Evolutionary conservation across 2,329 filamentous ascomycete species (phyloP).

Genomic region (Penicillium aurantiogriseum): DNA sequence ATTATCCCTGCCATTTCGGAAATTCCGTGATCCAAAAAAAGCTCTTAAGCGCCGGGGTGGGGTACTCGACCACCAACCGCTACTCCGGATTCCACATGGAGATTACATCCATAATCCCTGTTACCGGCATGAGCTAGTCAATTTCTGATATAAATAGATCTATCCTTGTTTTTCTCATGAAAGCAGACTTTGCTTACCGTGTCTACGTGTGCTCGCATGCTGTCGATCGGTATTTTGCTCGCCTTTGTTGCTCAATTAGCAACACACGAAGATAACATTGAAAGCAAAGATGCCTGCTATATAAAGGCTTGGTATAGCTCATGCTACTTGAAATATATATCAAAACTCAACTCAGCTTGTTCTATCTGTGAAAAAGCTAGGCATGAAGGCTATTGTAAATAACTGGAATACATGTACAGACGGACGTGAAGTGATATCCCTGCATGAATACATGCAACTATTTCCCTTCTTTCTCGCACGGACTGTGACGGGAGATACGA

Average conservation of each 20-base stretch:
- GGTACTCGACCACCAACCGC: not conserved
- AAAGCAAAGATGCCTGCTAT: too few species aligned
- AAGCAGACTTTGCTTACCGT: not conserved
- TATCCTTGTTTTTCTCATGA: not conserved
- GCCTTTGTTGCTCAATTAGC: not conserved
- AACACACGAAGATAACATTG: not conserved
- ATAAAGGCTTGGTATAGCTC: not conserved
- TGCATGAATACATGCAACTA: not conserved
- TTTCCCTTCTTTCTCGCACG: not conserved
- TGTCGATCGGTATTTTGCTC: not conserved
- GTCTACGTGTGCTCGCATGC: not conserved
- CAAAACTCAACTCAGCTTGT: too few species aligned
- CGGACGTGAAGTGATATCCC: not conserved
- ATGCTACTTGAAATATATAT: not conserved
- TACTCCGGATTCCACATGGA: not conserved
- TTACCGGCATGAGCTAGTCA: not conserved
- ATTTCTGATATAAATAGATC: not conserved
- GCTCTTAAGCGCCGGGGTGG: slow-evolving; percentile 2
- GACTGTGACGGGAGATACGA: not conserved
- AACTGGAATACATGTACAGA: not conserved
- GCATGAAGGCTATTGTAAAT: not conserved
- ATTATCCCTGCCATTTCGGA: not conserved
- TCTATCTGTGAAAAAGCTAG: not conserved
- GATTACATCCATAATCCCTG: not conserved
- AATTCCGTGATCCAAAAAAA: not conserved